Base-by-base conservation (phyloP, 2,329 filamentous ascomycete species). In the Hypoxylon sp. region DNA sequence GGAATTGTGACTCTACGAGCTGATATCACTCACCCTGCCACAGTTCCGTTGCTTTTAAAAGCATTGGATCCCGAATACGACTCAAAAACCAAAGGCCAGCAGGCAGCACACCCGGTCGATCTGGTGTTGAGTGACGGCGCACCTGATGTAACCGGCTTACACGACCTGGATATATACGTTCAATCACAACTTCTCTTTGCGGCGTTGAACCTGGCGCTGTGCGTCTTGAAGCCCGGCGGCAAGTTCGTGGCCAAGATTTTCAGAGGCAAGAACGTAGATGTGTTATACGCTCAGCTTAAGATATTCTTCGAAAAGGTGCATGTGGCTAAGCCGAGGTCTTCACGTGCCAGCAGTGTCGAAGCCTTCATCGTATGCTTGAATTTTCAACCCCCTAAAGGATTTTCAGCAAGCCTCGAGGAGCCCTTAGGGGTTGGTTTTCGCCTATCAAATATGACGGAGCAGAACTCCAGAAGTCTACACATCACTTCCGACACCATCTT, bases 231-330 rank as follows among this genome's bases (percentile, higher is more conserved):
- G 66, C 94, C 94, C 0, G 96, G 96, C 47, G 96, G 96, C 70
- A 97, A 94, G 77, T 99, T 99, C 75, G 95, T 99, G 6, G 96
- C 96, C 66, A 99, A 99, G 84, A 98, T 99, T 68, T 99, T 99
- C 83, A 86, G 96, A 14, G 94, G 93, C 14, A 91, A 94, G 74
- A 96, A 98, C 76, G 94, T 98, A n/a, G 96, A 98, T 77, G 84
- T 98, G 24, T 88, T 99, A 8, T 98, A 96, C 77, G 94, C 94
- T 1, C 96, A 99, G 79, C 87, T 99, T 58, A 96, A 94, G 79
- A 89, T 95, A 19, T 94, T 98, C 60, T 99, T 99, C 73, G 89
- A 92, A 72, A 85, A 88, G 59, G 96, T 99, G 46, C 88, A 93
- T 22, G 94, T 98, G 14, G 94, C 96, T 11, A 99, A 99, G 83